Conservation (phyloP, 257 asterid species). For the Henckelia pumila region DNA sequence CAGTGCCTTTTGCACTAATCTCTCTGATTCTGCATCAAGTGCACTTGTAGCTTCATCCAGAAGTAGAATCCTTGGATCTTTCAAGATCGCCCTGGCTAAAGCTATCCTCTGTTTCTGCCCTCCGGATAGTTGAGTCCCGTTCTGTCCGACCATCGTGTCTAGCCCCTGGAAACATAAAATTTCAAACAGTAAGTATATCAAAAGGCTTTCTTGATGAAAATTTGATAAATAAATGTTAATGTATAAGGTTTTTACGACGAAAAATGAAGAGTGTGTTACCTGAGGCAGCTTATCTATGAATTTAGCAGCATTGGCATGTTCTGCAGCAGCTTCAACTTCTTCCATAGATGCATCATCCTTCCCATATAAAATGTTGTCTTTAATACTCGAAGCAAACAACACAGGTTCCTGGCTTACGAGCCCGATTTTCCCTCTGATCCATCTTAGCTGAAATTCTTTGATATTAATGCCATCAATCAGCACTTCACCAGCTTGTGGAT, state of each 20-base stretch:
- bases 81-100: slow-evolving; percentile 55
- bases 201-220: background rate
- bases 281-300: slow-evolving; percentile 44
- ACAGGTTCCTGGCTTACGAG: slow-evolving; percentile 62
- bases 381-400: slow-evolving; percentile 38
- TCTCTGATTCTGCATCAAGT: slow-evolving; percentile 55
- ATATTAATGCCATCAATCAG: slow-evolving; percentile 46
- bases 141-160: slow-evolving; percentile 42
- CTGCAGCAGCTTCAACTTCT: slow-evolving; percentile 37
- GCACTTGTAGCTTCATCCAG: slow-evolving; percentile 68
- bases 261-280: slow-evolving; percentile 25
- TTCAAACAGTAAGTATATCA: background rate
- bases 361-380: slow-evolving; percentile 47
- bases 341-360: slow-evolving; percentile 35
- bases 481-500: slow-evolving; percentile 53
- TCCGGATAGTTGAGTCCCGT: slow-evolving; percentile 56
- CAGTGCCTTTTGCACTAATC: slow-evolving; percentile 46
- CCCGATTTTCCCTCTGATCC: slow-evolving; percentile 56
- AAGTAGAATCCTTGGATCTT: slow-evolving; percentile 48
- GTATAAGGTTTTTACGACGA: background rate
- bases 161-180: slow-evolving; percentile 31
- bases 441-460: slow-evolving; percentile 44
- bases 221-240: background rate
- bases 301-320: slow-evolving; percentile 41
- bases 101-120: slow-evolving; percentile 68